phyloP scores from a whole-genome alignment of 2,329 filamentous ascomycete genomes.

The Neofusicoccum sp. region DNA sequence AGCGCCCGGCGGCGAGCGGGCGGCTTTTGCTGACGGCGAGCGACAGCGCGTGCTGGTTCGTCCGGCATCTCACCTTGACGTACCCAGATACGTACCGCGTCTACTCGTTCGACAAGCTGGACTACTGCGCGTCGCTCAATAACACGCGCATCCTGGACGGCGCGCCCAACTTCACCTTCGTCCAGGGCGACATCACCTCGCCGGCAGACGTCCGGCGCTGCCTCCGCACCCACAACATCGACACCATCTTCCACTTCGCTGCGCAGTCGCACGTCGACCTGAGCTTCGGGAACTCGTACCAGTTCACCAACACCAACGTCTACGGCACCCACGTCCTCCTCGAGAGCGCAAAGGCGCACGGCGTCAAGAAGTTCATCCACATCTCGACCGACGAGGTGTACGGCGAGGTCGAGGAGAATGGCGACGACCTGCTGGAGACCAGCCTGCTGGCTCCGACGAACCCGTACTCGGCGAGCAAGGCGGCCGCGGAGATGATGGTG shows the following conservation, averaged over 20 bases:
- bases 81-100: slow-evolving; percentile 75
- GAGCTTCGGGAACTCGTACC: slow-evolving; percentile 78
- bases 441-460: slow-evolving; percentile 77
- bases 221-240: slow-evolving; percentile 68
- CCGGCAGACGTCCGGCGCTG: slow-evolving; percentile 68
- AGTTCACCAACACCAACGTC: slow-evolving; percentile 78
- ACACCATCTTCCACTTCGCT: slow-evolving; percentile 80
- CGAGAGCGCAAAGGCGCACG: slow-evolving; percentile 71
- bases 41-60: slow-evolving; percentile 74
- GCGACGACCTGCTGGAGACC: slow-evolving; percentile 69
- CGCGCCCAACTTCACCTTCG: slow-evolving; percentile 72
- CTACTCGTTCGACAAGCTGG: slow-evolving; percentile 79
- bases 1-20: neutral
- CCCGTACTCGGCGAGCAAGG: slow-evolving; percentile 77
- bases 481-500: slow-evolving; percentile 81
- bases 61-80: slow-evolving; percentile 71
- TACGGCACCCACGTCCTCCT: slow-evolving; percentile 80
- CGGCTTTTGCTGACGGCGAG: slow-evolving; percentile 21
- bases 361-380: slow-evolving; percentile 73
- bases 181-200: slow-evolving; percentile 75
- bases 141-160: slow-evolving; percentile 70
- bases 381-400: slow-evolving; percentile 86
- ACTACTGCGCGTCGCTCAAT: slow-evolving; percentile 78
- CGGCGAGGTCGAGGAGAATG: slow-evolving; percentile 71
- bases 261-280: slow-evolving; percentile 83